These are phyloP conservation scores for Trichocladium antarcticum DNA, from an alignment of 495 filamentous ascomycete genomes.

Conservation along the genomic window DNA sequence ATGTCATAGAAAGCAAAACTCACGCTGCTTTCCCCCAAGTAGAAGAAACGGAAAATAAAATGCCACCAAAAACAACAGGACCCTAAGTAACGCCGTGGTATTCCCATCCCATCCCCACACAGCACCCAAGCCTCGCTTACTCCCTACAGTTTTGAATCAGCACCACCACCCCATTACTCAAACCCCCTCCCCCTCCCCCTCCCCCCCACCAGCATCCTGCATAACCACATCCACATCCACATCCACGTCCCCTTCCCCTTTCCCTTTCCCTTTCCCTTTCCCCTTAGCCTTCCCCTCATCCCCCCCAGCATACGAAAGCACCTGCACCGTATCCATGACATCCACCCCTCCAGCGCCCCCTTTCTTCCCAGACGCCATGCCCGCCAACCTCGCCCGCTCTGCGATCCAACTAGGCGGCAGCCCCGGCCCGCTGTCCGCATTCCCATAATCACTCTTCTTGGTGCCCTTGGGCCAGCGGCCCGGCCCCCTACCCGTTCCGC, in stretches of 20 bases:
- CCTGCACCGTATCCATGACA: conserved; percentile 25
- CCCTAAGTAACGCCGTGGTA: conserved; percentile 1
- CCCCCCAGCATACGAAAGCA: conserved; percentile 13
- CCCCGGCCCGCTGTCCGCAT: conserved; percentile 45
- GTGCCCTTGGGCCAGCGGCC: conserved; percentile 46
- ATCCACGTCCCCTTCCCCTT: conserved; percentile 2
- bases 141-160: background rate
- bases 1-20: no score
- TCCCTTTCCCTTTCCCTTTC: background rate
- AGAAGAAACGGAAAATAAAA: background rate
- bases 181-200: background rate
- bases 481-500: conserved; percentile 42
- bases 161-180: conserved; percentile 3
- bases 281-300: conserved; percentile 9
- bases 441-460: conserved; percentile 47
- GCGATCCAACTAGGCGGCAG: conserved; percentile 40
- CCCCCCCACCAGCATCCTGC: conserved; percentile 9
- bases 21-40: background rate
- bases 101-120: background rate
- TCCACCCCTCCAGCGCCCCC: conserved; percentile 13
- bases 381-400: conserved; percentile 20
- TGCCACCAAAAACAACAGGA: background rate
- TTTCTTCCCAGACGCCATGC: conserved; percentile 15
- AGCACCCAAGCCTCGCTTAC: background rate
- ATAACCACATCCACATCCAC: conserved; percentile 15